phyloP scores from a whole-genome alignment of 495 filamentous ascomycete genomes.

The Penicillium nucicola region DNA sequence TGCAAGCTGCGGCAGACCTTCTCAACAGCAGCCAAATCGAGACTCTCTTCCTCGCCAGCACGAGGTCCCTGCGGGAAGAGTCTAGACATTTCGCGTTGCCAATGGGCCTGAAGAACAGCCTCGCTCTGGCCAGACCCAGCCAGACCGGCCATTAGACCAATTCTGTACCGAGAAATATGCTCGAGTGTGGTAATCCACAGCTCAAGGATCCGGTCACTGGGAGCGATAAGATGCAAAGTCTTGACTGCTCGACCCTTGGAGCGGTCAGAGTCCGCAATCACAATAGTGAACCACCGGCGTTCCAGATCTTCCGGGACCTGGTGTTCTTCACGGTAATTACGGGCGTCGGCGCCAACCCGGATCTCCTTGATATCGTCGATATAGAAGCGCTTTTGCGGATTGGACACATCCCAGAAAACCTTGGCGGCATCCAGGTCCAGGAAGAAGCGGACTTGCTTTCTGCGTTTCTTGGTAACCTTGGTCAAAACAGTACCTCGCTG shows the following conservation, averaged over 20 bases:
- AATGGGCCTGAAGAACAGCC: conserved; percentile 73
- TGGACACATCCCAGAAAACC: conserved; percentile 80
- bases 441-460: conserved; percentile 68
- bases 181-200: conserved; percentile 82
- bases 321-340: conserved; percentile 85
- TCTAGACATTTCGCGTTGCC: conserved; percentile 80
- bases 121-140: conserved; percentile 72
- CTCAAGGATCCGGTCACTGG: conserved; percentile 61
- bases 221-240: conserved; percentile 80
- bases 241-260: conserved; percentile 67
- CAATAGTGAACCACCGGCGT: conserved; percentile 79
- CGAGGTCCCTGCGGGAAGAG: conserved; percentile 55
- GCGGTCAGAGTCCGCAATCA: conserved; percentile 68
- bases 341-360: conserved; percentile 76
- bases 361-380: conserved; percentile 94
- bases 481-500: conserved; percentile 71
- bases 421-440: conserved; percentile 79
- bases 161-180: conserved; percentile 73
- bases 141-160: conserved; percentile 83
- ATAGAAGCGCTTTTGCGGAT: conserved; percentile 78
- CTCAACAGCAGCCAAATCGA: conserved; percentile 74
- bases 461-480: conserved; percentile 81
- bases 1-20: conserved; percentile 82
- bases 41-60: conserved; percentile 59
- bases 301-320: conserved; percentile 60